These are phyloP conservation scores for Aegilops speltoides DNA, from an alignment of 176 grass and related monocot species.

Conservation along the genomic window DNA sequence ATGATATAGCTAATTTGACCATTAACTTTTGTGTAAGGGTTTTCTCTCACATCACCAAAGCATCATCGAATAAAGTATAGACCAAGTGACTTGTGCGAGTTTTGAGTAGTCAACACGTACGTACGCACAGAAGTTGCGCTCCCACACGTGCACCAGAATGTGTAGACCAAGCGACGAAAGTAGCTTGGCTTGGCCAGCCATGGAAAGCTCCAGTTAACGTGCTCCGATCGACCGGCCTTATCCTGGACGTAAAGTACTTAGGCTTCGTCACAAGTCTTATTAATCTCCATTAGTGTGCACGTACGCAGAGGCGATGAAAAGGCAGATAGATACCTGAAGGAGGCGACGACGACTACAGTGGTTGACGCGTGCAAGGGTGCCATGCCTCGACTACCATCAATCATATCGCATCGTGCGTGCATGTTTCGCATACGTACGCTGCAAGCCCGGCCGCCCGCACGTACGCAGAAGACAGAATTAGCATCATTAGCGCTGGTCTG, in stretches of 20 bases:
- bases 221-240: too few species aligned
- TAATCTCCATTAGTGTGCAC: not conserved
- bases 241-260: constrained; percentile 26
- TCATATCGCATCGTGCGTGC: not conserved
- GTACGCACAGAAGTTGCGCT: not conserved
- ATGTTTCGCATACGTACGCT: not conserved
- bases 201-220: too few species aligned
- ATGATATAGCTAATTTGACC: too few species aligned
- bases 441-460: not conserved
- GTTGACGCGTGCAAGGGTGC: not conserved
- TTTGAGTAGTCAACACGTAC: not conserved
- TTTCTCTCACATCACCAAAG: too few species aligned
- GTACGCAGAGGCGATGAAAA: not conserved
- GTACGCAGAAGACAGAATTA: not conserved
- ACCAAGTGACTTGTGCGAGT: not conserved
- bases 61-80: not conserved
- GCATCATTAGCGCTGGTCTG: not conserved
- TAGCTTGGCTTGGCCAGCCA: too few species aligned
- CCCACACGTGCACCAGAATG: not conserved
- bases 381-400: not conserved
- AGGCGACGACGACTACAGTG: not conserved
- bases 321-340: not conserved
- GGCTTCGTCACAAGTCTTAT: not conserved
- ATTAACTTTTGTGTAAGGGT: too few species aligned
- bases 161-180: not conserved